Percentiles rank a stretch among this genome's conserved stretches.
phyloP scores from a whole-genome alignment of 331 rosid species.

The Phaseolus coccineus region DNA sequence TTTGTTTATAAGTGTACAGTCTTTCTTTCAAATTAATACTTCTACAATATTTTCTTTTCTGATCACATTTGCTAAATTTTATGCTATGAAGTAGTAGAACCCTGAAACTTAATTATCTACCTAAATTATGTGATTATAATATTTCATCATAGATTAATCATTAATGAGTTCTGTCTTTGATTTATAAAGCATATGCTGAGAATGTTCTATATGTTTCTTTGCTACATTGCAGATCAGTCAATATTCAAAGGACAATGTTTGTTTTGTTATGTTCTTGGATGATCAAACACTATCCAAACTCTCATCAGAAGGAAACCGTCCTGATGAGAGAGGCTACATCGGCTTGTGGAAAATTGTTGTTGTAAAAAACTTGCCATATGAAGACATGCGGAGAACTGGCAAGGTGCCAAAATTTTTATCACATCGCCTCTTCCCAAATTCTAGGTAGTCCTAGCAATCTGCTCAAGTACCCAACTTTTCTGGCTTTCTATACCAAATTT shows the following conservation, averaged over 20 bases:
- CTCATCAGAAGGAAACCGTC: slow-evolving; percentile 76
- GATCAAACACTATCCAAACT: slow-evolving; percentile 75
- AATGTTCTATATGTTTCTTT: slow-evolving; percentile 36
- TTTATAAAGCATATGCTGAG: slow-evolving; percentile 24
- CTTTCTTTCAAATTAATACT: slow-evolving; percentile 13
- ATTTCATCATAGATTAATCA: slow-evolving; percentile 26
- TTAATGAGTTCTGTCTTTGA: slow-evolving; percentile 1
- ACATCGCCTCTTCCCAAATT: slow-evolving; percentile 88
- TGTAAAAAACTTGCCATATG: slow-evolving; percentile 79
- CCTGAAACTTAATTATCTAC: slow-evolving; percentile 32
- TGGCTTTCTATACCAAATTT: slow-evolving; percentile 29
- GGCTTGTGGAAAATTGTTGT: slow-evolving; percentile 87
- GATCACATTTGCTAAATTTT: slow-evolving; percentile 15
- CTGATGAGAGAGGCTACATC: slow-evolving; percentile 71
- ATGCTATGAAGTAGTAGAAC: slow-evolving; percentile 15
- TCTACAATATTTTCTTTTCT: slow-evolving; percentile 12
- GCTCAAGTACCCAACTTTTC: slow-evolving; percentile 36
- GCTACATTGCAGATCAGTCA: slow-evolving; percentile 77
- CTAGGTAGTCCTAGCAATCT: slow-evolving; percentile 69
- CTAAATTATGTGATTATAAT: slow-evolving; percentile 26
- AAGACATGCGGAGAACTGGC: slow-evolving; percentile 96
- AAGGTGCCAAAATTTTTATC: slow-evolving; percentile 97
- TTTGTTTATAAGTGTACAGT: neutral
- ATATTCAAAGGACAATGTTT: slow-evolving; percentile 80
- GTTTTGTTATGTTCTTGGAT: slow-evolving; percentile 96